Evolutionary conservation across 495 filamentous ascomycete genomes (phyloP), one percentile per base, ranked within the genome.

Genomic region (Penicillium maclennaniae): DNA sequence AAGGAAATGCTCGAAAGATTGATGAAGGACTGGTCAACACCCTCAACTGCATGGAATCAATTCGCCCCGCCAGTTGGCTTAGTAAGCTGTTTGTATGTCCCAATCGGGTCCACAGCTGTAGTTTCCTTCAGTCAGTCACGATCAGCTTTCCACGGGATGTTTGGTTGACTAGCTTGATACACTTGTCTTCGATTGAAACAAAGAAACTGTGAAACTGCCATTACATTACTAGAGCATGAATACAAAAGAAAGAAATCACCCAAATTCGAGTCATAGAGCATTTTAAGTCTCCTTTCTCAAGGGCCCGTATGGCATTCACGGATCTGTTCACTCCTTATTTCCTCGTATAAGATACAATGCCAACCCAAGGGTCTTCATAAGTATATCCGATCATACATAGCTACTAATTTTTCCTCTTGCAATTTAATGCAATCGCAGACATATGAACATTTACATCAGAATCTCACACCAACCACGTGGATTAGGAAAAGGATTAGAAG

Each of bases 31-130:
- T 17, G 17, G 38, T 16, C n/a, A 19, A 3, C 19, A n/a, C 38
- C 38, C 17, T 40, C 38, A 38, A 38, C 40, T 44, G 49, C 42
- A 49, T 49, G 19, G 21, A 12, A 27, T 16, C 28, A 17, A 8
- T 26, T 23, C 8, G 37, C 39, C 48, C 48, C 48, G 39, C 48
- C 40, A 51, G 3, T 23, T n/a, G 48, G 27, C 42, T 51, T 43
- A 20, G 48, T 51, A 51, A 51, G 26, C 48, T 10, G 34, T 38
- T 45, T 58, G 45, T 34, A 57, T 51, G 31, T 12, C 1, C 31
- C 31, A 14, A 34, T 14, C 2, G 31, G 9, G 10, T 34, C 15
- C 9, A 34, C 31, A 34, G 31, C 42, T 56, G 10, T 12, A 34
- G 10, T 34, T 34, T 9, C 14, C 31, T 34, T 34, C 9, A 34